Percentiles rank a stretch among this genome's conserved stretches.
These are phyloP conservation scores for Suillus sp. DNA, from an alignment of 768 basidiomycete genomes.

Conservation along the genomic window DNA sequence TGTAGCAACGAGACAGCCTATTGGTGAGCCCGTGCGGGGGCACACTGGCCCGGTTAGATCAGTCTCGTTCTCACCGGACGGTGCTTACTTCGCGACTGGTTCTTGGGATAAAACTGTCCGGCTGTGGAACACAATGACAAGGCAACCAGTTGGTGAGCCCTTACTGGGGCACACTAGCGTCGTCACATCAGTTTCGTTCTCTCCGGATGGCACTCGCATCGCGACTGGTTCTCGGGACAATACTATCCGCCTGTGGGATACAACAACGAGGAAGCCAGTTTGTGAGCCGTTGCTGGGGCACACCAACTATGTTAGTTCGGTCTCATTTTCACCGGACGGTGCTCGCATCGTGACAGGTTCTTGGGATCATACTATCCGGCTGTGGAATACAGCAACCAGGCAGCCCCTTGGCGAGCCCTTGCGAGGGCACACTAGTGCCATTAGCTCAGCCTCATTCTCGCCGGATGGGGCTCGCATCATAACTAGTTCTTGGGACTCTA, in stretches of 20 bases:
- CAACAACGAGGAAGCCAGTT: neutral
- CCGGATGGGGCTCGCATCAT: neutral
- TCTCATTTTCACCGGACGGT: slow-evolving; percentile 4
- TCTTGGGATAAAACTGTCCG: slow-evolving; percentile 6
- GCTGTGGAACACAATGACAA: slow-evolving; percentile 1
- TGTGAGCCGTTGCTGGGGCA: neutral
- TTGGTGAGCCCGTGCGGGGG: neutral
- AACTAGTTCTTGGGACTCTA: neutral
- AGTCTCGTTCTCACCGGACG: slow-evolving; percentile 7
- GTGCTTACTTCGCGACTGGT: slow-evolving; percentile 4
- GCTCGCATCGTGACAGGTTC: neutral
- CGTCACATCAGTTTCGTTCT: slow-evolving; percentile 3
- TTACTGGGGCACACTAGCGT: neutral
- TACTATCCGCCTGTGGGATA: slow-evolving; percentile 3
- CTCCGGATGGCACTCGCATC: slow-evolving; percentile 1
- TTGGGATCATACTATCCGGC: neutral
- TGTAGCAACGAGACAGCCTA: neutral
- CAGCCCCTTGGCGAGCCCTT: neutral
- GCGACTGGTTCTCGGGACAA: neutral
- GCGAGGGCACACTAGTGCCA: neutral
- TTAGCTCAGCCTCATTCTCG: slow-evolving; percentile 5
- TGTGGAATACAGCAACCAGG: neutral
- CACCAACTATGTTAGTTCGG: neutral
- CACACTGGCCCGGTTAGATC: neutral
- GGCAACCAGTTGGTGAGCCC: neutral